Percentiles rank a stretch among this genome's conserved stretches.
phyloP scores from a whole-genome alignment of 2,329 filamentous ascomycete genomes.

The Graphilbum sp. region DNA sequence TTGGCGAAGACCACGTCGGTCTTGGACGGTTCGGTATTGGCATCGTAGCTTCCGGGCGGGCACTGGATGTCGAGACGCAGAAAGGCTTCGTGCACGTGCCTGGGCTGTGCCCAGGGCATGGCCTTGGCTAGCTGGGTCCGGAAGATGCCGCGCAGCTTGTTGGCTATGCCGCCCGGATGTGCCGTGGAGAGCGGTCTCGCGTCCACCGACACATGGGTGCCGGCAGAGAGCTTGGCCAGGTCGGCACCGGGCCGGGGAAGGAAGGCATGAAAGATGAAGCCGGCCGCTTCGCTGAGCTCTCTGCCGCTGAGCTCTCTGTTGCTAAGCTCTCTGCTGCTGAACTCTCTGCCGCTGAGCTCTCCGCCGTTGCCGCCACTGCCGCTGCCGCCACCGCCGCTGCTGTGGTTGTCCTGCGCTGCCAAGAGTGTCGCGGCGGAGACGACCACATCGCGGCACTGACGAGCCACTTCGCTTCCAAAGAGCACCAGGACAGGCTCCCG shows the following conservation, averaged over 20 bases:
- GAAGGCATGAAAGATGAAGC: constrained; percentile 38
- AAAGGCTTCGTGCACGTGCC: constrained; percentile 34
- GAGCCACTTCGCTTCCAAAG: constrained; percentile 29
- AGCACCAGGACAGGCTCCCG: constrained; percentile 46
- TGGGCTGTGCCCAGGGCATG: constrained; percentile 1
- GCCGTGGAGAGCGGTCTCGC: constrained; percentile 42
- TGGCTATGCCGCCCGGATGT: constrained; percentile 40
- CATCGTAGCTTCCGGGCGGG: constrained; percentile 47
- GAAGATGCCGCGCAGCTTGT: constrained; percentile 39
- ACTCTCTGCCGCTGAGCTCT: background rate
- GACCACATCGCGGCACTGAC: constrained; percentile 4
- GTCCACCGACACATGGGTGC: constrained; percentile 52
- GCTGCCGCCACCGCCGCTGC: too few relatives aligned
- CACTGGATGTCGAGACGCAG: constrained; percentile 48
- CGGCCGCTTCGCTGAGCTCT: too few relatives aligned
- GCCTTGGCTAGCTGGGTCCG: constrained; percentile 27
- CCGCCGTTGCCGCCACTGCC: background rate
- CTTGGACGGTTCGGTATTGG: constrained; percentile 56
- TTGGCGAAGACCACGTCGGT: constrained; percentile 54
- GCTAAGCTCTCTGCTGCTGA: background rate
- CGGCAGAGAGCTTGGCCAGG: constrained; percentile 25
- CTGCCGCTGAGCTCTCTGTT: too few relatives aligned
- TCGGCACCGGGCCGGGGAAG: constrained; percentile 36
- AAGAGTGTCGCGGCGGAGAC: background rate
- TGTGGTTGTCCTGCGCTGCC: too few relatives aligned